These are phyloP conservation scores for Drechslerella coelobrocha DNA, from an alignment of 2,329 filamentous ascomycete species.

Conservation along the genomic window DNA sequence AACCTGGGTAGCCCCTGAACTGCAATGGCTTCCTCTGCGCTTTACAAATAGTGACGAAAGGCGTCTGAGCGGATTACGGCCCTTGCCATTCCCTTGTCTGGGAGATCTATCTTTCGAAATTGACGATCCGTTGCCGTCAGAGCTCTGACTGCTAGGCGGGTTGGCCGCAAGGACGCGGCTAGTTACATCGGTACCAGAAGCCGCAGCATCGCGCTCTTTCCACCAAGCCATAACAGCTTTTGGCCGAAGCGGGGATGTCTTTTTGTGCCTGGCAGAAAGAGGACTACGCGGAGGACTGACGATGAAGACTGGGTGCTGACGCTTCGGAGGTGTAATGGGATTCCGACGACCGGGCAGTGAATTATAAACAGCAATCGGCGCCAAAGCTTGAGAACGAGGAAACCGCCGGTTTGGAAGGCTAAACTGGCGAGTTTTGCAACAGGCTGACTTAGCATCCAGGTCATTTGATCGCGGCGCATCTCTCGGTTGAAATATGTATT, in stretches of 20 bases:
- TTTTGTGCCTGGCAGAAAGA: constrained; percentile 15
- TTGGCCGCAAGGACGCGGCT: background rate
- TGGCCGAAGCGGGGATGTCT: constrained; percentile 13
- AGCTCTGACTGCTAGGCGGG: background rate
- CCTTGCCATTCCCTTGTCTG: constrained; percentile 12
- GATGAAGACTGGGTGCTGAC: constrained; percentile 10
- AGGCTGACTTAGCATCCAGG: background rate
- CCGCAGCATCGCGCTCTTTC: constrained; percentile 38
- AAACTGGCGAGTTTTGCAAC: constrained; percentile 1
- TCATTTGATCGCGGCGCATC: background rate
- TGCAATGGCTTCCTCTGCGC: background rate
- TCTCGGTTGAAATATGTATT: background rate
- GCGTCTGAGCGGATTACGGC: constrained; percentile 27
- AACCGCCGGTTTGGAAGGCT: constrained; percentile 9
- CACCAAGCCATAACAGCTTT: constrained; percentile 48
- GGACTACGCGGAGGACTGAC: constrained; percentile 20
- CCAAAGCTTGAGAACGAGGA: background rate
- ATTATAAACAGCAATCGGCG: background rate
- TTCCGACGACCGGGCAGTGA: constrained; percentile 2
- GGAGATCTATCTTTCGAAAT: background rate
- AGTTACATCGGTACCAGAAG: background rate
- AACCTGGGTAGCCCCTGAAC: background rate
- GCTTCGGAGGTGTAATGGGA: constrained; percentile 3
- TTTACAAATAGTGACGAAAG: constrained; percentile 37
- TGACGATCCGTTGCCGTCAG: background rate